Percentiles rank a stretch among this genome's conserved stretches.
Evolutionary conservation across 306 rosid genomes (phyloP).

Genomic region (Acacia melanoxylon): DNA sequence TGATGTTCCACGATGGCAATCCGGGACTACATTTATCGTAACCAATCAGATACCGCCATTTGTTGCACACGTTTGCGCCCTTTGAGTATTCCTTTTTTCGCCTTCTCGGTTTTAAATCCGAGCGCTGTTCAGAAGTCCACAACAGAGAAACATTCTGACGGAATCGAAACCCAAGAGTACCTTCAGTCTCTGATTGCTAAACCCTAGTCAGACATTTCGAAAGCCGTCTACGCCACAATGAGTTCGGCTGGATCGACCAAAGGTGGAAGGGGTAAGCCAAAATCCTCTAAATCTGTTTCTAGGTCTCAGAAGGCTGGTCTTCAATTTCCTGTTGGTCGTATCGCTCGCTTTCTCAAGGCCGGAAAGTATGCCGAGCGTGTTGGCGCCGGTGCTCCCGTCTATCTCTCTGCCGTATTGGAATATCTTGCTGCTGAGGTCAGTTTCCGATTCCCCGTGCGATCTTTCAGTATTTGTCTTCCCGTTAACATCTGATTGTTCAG

Average conservation of each 20-base stretch:
- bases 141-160: background rate
- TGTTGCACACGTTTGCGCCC: background rate
- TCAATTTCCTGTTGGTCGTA: constrained; percentile 40
- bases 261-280: constrained; percentile 37
- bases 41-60: background rate
- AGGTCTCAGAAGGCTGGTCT: constrained; percentile 41
- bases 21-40: background rate
- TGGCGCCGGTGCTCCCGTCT: constrained; percentile 36
- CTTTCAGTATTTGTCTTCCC: background rate
- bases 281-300: constrained; percentile 24
- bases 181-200: background rate
- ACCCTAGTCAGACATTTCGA: background rate
- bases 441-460: background rate
- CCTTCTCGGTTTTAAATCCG: background rate
- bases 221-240: background rate
- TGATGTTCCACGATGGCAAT: background rate
- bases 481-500: background rate
- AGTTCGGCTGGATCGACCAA: constrained; percentile 28
- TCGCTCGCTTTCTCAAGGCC: constrained; percentile 35
- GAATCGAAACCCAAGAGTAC: background rate
- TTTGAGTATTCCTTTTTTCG: background rate
- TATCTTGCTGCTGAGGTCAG: constrained; percentile 42
- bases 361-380: constrained; percentile 37
- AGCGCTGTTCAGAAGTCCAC: background rate
- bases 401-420: constrained; percentile 34